A percentile compares a stretch with the other conserved stretches of the same genome.
These are phyloP conservation scores for Schwanniomyces occidentalis DNA, from an alignment of 805 yeast genomes.

Conservation along the genomic window DNA sequence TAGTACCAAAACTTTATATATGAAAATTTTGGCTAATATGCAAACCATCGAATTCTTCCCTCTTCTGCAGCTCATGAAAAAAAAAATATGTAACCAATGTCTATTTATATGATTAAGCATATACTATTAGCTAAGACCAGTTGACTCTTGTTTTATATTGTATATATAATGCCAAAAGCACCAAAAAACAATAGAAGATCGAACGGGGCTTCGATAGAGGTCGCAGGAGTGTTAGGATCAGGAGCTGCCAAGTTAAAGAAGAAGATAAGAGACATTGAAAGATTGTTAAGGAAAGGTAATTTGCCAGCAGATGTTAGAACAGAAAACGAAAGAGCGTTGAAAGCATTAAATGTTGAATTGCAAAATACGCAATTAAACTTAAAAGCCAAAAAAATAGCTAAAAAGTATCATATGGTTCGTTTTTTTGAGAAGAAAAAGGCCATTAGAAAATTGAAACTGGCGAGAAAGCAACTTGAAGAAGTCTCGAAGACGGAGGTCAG, in stretches of 20 bases:
- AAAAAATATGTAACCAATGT: too few relatives aligned
- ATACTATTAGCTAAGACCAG: too few relatives aligned
- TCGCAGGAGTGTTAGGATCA: conserved; percentile 31
- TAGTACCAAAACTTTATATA: too few relatives aligned
- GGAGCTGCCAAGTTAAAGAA: conserved; percentile 64
- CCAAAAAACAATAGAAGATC: conserved; percentile 14
- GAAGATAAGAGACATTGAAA: conserved; percentile 82
- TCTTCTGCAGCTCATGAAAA: too few relatives aligned
- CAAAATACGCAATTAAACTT: conserved; percentile 44
- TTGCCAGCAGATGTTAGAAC: conserved; percentile 64
- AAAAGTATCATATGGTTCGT: conserved; percentile 88
- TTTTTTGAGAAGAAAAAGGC: conserved; percentile 92
- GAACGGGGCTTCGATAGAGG: conserved; percentile 22
- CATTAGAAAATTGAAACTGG: conserved; percentile 61
- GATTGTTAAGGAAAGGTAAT: conserved; percentile 61
- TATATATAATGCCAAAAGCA: conserved; percentile 7
- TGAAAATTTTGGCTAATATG: too few relatives aligned
- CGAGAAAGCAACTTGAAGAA: conserved; percentile 38
- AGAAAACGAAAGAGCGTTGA: conserved; percentile 75
- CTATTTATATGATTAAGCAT: too few relatives aligned
- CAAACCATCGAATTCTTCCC: too few relatives aligned
- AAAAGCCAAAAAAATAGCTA: conserved; percentile 53
- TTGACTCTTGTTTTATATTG: too few relatives aligned
- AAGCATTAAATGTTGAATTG: conserved; percentile 62
- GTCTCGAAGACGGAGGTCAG: conserved; percentile 32